Evolutionary conservation across 148 eudicot species (phyloP), one percentile per base, ranked within the genome.

Genomic region (Rhododendron molle): DNA sequence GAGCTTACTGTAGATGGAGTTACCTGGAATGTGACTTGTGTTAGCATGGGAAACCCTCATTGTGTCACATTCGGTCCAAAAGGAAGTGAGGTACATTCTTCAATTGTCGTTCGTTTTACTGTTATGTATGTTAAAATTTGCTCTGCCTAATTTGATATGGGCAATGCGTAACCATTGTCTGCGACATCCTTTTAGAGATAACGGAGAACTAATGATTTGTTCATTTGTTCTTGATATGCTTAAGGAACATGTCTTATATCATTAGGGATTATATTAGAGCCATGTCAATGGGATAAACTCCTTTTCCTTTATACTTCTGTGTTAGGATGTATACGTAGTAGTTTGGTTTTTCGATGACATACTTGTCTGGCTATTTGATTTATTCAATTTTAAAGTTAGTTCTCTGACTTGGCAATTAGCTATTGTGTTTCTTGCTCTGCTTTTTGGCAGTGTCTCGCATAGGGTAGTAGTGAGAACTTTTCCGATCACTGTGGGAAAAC

Each of bases 31-130:
- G 98, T 93, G 28, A 97, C 98, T 78, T 97, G 99, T 91, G 98
- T 95, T 86, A 95, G 99, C 96, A 97, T 97, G 99, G 99, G 99
- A 79, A 97, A 97, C 93, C 99, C 99, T 67, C 99, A 95, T 72
- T 97, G 98, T 89, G 91, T 97, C 78, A 95, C 95, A 81, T 97
- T 97, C 87, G 92, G 97, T 83, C 86, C 85, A 81, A 93, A 89
- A 89, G 93, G 89, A 81, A 92, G 82, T 82, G 87, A 97, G 96
- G 99, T 95, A 92, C 80, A 71, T 52, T 21, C 88, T 81, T 84
- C 32, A 43, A 43, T 84, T 12, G 15, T 83, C 34, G 11, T 83
- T 69, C 28, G 54, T 47, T 47, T 5, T 52, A 21, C 34, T 4
- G 43, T 2, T 26, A 26, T 67, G 10, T 67, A 8, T 8, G 12